Evolutionary conservation across 1,284 basidiomycete genomes (phyloP).

Genomic region (Fistulina hepatica): DNA sequence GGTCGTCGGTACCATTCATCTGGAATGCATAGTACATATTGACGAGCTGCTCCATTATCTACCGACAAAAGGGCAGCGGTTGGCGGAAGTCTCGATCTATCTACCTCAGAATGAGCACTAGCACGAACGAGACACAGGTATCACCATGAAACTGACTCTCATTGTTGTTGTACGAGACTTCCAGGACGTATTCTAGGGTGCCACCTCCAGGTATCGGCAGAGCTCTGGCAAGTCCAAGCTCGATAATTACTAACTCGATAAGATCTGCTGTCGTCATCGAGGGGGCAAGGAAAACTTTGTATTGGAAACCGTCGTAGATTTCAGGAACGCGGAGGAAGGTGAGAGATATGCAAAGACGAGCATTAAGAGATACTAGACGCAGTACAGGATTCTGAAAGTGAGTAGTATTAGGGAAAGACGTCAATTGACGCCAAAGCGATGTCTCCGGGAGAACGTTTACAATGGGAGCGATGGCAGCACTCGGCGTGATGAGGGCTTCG

Average conservation of each 20-base stretch:
- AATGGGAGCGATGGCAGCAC: constrained; percentile 39
- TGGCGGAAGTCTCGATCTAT: constrained; percentile 29
- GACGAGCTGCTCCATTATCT: constrained; percentile 30
- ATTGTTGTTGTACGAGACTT: constrained; percentile 39
- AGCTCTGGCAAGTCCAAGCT: constrained; percentile 58
- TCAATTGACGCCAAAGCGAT: constrained; percentile 46
- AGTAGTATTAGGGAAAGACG: constrained; percentile 60
- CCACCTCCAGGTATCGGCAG: constrained; percentile 52
- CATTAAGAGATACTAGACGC: constrained; percentile 63
- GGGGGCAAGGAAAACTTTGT: constrained; percentile 53
- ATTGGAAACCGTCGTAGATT: constrained; percentile 62
- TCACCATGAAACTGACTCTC: constrained; percentile 35
- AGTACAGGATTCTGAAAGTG: constrained; percentile 59
- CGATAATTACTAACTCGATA: constrained; percentile 43
- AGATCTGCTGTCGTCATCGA: constrained; percentile 40
- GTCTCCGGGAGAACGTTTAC: constrained; percentile 31
- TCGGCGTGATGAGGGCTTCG: constrained; percentile 48
- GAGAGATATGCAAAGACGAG: constrained; percentile 42
- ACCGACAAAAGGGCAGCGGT: too few species aligned
- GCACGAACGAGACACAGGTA: constrained; percentile 1
- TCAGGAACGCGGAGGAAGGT: constrained; percentile 67
- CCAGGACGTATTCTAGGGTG: constrained; percentile 52
- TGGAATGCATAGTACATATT: constrained; percentile 56
- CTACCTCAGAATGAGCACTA: constrained; percentile 18
- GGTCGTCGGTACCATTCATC: constrained; percentile 72